Conservation (phyloP, 352 stramenopile species). For the Pythium vanterpoolii region DNA sequence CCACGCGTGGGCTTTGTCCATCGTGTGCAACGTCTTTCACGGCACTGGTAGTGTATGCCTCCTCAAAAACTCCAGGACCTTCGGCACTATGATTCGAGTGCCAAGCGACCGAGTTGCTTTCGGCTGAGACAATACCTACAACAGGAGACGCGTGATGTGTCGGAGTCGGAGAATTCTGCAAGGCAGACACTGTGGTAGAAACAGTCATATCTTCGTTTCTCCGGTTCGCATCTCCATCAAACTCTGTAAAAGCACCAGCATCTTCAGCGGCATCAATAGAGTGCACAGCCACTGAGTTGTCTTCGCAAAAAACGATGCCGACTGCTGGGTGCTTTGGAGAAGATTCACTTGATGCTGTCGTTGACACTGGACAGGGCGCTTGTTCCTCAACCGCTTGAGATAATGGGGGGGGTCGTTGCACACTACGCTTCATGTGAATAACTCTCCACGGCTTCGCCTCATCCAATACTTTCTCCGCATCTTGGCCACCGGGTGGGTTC, state of each 20-base stretch:
- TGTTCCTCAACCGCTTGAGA: neutral
- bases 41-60: neutral
- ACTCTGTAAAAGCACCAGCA: too few species aligned
- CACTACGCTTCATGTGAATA: neutral
- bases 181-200: neutral
- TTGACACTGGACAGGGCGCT: neutral
- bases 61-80: constrained; percentile 1
- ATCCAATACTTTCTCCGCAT: neutral
- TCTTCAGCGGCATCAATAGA: neutral
- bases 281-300: neutral
- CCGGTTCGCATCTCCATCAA: too few species aligned
- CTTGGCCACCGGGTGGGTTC: too few species aligned
- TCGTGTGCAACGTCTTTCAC: neutral
- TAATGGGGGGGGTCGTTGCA: neutral
- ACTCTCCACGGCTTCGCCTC: constrained; percentile 1
- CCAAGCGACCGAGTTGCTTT: constrained; percentile 3
- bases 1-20: neutral
- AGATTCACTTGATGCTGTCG: neutral
- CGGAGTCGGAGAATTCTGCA: neutral
- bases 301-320: neutral
- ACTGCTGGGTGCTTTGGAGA: neutral
- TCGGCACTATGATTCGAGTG: constrained; percentile 4
- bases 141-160: neutral
- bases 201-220: neutral
- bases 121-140: neutral